Evolutionary conservation across 768 basidiomycete species (phyloP).

Genomic region (Tricholoma flavovirens): DNA sequence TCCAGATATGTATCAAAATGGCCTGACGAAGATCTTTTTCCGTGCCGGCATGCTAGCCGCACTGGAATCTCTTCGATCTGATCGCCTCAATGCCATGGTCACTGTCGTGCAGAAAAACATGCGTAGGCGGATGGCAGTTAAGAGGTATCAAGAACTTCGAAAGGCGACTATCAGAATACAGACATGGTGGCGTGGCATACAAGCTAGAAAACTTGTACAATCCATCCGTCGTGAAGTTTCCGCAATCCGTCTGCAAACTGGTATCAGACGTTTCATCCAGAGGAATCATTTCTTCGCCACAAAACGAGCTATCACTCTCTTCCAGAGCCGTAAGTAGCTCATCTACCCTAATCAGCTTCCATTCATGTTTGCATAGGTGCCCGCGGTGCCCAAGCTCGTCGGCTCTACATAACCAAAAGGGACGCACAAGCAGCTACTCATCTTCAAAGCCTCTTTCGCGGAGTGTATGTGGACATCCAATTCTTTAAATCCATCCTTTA

Average conservation of each 20-base stretch:
- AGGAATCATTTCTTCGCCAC: slow-evolving; percentile 63
- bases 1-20: slow-evolving; percentile 94
- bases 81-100: slow-evolving; percentile 83
- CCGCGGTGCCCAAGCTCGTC: slow-evolving; percentile 70
- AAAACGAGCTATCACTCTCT: slow-evolving; percentile 53
- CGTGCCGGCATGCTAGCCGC: slow-evolving; percentile 98
- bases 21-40: slow-evolving; percentile 98
- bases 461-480: slow-evolving; percentile 56
- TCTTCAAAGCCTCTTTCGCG: slow-evolving; percentile 82
- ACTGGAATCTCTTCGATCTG: slow-evolving; percentile 84
- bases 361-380: slow-evolving; percentile 40
- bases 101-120: slow-evolving; percentile 98
- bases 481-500: neutral
- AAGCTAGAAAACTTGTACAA: slow-evolving; percentile 68
- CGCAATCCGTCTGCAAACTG: slow-evolving; percentile 71
- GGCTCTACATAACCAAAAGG: slow-evolving; percentile 49
- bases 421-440: slow-evolving; percentile 56
- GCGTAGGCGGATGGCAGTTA: slow-evolving; percentile 77
- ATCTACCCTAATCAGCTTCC: neutral
- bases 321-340: slow-evolving; percentile 78
- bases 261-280: slow-evolving; percentile 67
- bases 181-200: slow-evolving; percentile 89
- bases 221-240: slow-evolving; percentile 67
- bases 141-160: slow-evolving; percentile 69
- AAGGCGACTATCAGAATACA: slow-evolving; percentile 79